These are phyloP conservation scores for Iris pallida DNA, from an alignment of 116 monocot genomes.

Conservation along the genomic window DNA sequence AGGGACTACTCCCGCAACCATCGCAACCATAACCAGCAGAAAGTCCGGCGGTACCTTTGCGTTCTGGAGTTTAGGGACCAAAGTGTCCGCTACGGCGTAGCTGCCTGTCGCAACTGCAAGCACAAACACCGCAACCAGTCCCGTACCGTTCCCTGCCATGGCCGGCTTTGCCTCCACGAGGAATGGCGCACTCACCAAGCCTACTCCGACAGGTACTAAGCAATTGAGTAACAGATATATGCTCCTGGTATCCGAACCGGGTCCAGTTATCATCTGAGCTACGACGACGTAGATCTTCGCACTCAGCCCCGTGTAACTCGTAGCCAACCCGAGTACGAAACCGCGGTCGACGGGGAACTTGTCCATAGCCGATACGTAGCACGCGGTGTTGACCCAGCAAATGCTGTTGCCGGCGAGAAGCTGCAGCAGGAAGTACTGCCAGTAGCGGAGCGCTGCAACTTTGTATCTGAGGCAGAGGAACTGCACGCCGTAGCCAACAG, in stretches of 20 bases:
- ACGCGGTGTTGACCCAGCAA: slow-evolving; percentile 24
- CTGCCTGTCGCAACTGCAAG: slow-evolving; percentile 2
- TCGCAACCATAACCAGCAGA: slow-evolving; percentile 1
- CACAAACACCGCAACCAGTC: background rate
- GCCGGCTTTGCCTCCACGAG: background rate
- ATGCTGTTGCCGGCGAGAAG: slow-evolving; percentile 31
- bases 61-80: background rate
- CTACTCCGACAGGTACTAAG: background rate
- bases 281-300: slow-evolving; percentile 23
- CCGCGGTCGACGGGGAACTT: slow-evolving; percentile 16
- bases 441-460: slow-evolving; percentile 8
- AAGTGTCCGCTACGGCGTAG: slow-evolving; percentile 10
- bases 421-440: slow-evolving; percentile 17
- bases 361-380: slow-evolving; percentile 16
- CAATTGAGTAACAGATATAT: background rate
- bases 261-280: background rate
- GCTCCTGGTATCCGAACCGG: background rate
- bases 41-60: background rate
- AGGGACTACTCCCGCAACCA: slow-evolving; percentile 9
- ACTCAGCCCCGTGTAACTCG: slow-evolving; percentile 23
- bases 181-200: background rate
- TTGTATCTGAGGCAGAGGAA: slow-evolving; percentile 15
- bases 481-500: slow-evolving; percentile 31
- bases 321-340: slow-evolving; percentile 14
- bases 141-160: background rate